Percentiles rank a stretch among this genome's conserved stretches.
These are phyloP conservation scores for Thinopyrum elongatum DNA, from an alignment of 176 grass and related monocot genomes.

Conservation along the genomic window DNA sequence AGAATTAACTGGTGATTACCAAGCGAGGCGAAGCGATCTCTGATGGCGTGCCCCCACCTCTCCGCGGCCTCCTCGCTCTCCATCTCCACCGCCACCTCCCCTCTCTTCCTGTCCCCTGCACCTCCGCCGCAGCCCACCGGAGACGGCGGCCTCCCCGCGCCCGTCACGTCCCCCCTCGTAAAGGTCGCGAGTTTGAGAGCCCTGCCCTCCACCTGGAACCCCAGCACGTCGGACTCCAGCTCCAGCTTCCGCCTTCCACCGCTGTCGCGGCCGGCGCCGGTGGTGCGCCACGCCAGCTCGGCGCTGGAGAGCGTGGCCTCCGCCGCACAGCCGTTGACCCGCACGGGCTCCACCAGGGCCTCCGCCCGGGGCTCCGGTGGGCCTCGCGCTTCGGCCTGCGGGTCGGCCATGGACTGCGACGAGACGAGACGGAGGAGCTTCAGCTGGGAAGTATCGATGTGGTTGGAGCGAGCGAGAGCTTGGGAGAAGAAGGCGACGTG, in stretches of 20 bases:
- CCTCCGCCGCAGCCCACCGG: slow-evolving; percentile 21
- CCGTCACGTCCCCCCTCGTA: slow-evolving; percentile 1
- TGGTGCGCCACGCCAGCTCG: slow-evolving; percentile 61
- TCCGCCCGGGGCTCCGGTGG: background rate
- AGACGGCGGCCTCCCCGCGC: slow-evolving; percentile 2
- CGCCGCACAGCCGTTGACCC: slow-evolving; percentile 36
- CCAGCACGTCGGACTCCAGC: slow-evolving; percentile 69
- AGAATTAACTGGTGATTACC: slow-evolving; percentile 39
- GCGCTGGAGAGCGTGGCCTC: slow-evolving; percentile 56
- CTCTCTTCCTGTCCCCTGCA: slow-evolving; percentile 33
- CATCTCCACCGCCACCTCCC: slow-evolving; percentile 66
- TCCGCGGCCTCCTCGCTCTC: slow-evolving; percentile 47
- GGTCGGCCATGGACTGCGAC: slow-evolving; percentile 34
- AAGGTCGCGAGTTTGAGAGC: slow-evolving; percentile 52
- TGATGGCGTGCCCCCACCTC: slow-evolving; percentile 60
- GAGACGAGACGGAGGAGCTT: background rate
- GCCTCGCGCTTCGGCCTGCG: background rate
- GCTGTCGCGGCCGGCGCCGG: background rate
- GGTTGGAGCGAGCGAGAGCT: background rate
- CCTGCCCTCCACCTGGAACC: slow-evolving; percentile 44
- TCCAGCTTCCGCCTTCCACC: slow-evolving; percentile 38
- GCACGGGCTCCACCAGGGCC: slow-evolving; percentile 22
- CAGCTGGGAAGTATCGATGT: slow-evolving; percentile 16
- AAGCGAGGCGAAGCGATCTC: slow-evolving; percentile 46
- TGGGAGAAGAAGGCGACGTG: slow-evolving; percentile 8